Evolutionary conservation across 495 filamentous ascomycete species (phyloP), one percentile per base, ranked within the genome.

Genomic region (Thermothielavioides terrestris): DNA sequence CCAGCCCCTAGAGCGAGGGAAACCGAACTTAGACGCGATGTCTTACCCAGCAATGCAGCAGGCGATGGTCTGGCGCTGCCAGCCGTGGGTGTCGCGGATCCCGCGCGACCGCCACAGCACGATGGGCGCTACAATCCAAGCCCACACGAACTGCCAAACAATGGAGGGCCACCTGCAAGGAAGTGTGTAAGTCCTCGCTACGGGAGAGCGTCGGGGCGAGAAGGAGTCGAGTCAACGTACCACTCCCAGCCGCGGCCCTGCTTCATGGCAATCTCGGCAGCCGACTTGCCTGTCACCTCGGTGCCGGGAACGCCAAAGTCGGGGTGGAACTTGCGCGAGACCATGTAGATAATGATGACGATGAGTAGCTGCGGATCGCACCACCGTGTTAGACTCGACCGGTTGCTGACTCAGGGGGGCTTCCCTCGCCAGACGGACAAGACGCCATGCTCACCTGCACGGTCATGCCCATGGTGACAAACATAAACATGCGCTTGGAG

Each of bases 81-180:
- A 86, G 46, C 78, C 76, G 45, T 85, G 77, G 4, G 82, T 81
- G 54, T 86, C 83, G 40, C 66, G 72, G 49, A 86, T 83, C 30
- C 58, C 58, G 37, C 69, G 62, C 1, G 68, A 65, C 34, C 55
- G 56, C 68, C 68, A 72, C 2, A 72, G 60, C 23, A 71, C 53
- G n/a, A 67, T 56, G 11, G 69, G 69, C 9, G 69, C 68, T 21
- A 70, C 68, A 34, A 83, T 60, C 68, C 75, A 84, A 20, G 79
- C 69, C 81, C 82, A 86, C 42, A 80, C 56, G 25, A 80, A 71
- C 58, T 83, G 80, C 75, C 77, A 80, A n/a, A 79, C 51, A 5
- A 83, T 73, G 4, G 79, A 77, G 7, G 81, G 79, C 68, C 78
- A 81, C 80, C 80, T 64, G 14, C 10, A 27, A 15, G 26, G 9